Base-by-base conservation (phyloP, 768 basidiomycete species). In the Leccinum aurantiacum region DNA sequence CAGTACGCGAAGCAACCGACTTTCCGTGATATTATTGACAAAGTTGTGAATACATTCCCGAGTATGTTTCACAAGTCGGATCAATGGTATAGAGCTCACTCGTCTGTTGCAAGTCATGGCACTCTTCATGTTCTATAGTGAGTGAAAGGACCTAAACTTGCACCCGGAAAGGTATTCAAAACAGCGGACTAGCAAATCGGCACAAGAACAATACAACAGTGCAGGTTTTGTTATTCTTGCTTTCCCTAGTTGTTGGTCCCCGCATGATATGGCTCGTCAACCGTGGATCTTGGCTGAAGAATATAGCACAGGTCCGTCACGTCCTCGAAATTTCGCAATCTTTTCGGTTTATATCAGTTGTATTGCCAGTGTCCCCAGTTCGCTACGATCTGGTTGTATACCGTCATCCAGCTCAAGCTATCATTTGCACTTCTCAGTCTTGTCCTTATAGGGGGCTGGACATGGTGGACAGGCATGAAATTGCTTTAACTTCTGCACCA, bases 371-470 rank as follows among this genome's bases (percentile, higher is more conserved):
- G 82, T 59, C 91, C 92, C 13, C 89, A 92, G 11, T 74, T 93
- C 57, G 86, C 86, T 3, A 91, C 91, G 0, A 68, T 89, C 6
- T 93, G 92, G 91, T 77, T 92, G 9, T 93, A 89, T 65, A 79
- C 84, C 3, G 77, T 92, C 53, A 76, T 91, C 13, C 88, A 91
- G 63, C 78, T 92, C 27, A 83, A 88, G 58, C 74, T 94, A 25
- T 78, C 77, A 3, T 82, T 84, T 19, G 86, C 90, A 6, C 75
- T 85, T 4, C 59, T 85, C 29, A 85, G 82, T 62, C 77, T 93
- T 14, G 58, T 71, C 2, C 60, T 79, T 14, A 82, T 89, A 38
- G 83, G 79, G 6, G 67, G 65, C 49, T 92, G 84, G 75, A 75
- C 83, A 8, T 84, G 86, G 85, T 89, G 81, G 80, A 80, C 83